Evolutionary conservation across 2,329 filamentous ascomycete genomes (phyloP), one percentile per base, ranked within the genome.

Genomic region (Verruconis gallopava): DNA sequence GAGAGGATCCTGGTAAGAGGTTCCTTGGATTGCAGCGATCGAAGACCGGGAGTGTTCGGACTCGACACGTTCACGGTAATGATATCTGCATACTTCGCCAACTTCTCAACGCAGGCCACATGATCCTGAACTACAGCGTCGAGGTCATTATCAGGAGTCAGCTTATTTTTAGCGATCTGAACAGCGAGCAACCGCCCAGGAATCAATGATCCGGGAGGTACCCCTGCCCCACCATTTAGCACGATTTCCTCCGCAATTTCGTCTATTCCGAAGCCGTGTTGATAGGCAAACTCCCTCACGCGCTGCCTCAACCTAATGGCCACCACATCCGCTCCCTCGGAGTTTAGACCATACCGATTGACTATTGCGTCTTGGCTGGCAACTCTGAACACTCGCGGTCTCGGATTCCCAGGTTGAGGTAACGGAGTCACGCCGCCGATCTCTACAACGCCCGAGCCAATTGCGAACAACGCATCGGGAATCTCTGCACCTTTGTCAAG

Each of bases 61-160:
- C 84, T 93, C 55, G 86, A 94, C 38, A 98, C 91, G 54, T 98
- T 98, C 55, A 98, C 91, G 5, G 96, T 89, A n/a, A 98, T 66
- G 25, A 98, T 81, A 54, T 98, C 91, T 9, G 91, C 86, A 57
- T 94, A 98, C 39, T 73, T 80, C 3, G 81, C 91, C 28, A 98
- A 67, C 36, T 79, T 72, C 42, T 81, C 70, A 3, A 95, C 88
- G 53, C 89, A 94, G 60, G 82, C 84, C n/a, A 91, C 82, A 56
- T 96, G 95, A 52, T 81, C 75, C 18, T 73, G 71, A 39, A 72
- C 76, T 13, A 96, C 81, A 21, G 86, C 88, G 33, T 81, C 74
- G 46, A 94, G 80, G 55, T 96, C 85, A 37, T 71, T 70, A 56
- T 93, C 88, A 15, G 85, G 77, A 1, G 91, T 98, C 37, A 75